Conservation (phyloP, 116 monocot genomes). For the Thalassia testudinum region DNA sequence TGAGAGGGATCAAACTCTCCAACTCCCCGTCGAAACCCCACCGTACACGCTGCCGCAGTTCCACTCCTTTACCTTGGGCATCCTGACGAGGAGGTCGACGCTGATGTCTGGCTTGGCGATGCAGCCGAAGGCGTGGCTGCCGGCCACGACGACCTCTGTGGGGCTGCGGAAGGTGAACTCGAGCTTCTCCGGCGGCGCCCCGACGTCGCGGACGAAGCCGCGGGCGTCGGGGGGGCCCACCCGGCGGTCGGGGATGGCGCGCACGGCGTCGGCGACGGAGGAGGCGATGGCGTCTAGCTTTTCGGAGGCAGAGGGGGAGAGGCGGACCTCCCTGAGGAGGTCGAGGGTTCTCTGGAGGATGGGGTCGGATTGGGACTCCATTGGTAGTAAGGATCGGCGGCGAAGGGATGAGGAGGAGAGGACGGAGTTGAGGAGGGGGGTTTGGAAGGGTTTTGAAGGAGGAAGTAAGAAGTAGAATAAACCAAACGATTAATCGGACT, state of each 20-base stretch:
- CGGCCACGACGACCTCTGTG: constrained; percentile 29
- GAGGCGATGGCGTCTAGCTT: constrained; percentile 5
- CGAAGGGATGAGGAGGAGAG: too few species aligned
- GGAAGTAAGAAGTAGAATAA: too few species aligned
- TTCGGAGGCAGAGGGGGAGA: constrained; percentile 6
- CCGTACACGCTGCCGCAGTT: too few species aligned
- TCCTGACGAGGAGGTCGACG: constrained; percentile 61
- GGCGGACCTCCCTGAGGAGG: constrained; percentile 10
- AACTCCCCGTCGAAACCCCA: too few species aligned
- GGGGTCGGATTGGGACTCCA: background rate
- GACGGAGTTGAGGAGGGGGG: too few species aligned
- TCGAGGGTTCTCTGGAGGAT: constrained; percentile 3
- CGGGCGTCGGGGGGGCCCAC: constrained; percentile 2
- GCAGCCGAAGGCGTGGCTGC: constrained; percentile 46
- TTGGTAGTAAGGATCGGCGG: too few species aligned
- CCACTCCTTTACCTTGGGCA: constrained; percentile 62
- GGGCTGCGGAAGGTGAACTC: constrained; percentile 17
- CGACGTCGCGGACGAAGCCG: constrained; percentile 11
- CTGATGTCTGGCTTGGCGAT: constrained; percentile 62
- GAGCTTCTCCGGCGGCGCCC: constrained; percentile 8
- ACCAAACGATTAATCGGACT: too few species aligned
- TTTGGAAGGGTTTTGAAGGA: too few species aligned
- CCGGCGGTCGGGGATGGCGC: constrained; percentile 3
- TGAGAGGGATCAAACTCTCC: too few species aligned
- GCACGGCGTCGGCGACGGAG: constrained; percentile 10